Conservation (phyloP, 495 filamentous ascomycete species). For the Copromyces sp. region DNA sequence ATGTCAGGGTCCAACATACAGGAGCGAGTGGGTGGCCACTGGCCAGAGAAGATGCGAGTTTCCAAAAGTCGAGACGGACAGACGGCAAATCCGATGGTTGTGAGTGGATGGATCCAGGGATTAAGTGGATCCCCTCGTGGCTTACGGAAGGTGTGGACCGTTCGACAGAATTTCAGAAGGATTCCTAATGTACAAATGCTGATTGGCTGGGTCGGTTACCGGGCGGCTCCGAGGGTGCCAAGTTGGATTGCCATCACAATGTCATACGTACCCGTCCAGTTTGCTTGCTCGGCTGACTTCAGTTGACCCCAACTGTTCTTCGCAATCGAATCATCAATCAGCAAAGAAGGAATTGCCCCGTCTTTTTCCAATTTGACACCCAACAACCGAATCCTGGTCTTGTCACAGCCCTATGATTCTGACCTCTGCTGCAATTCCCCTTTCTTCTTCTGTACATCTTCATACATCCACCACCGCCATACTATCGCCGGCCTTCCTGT, state of each 20-base stretch:
- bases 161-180: not conserved
- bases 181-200: conserved; percentile 22
- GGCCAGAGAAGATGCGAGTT: not conserved
- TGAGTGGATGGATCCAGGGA: not conserved
- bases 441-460: not conserved
- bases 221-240: conserved; percentile 14
- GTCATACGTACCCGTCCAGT: conserved; percentile 17
- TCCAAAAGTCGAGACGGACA: not conserved
- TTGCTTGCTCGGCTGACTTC: conserved; percentile 10
- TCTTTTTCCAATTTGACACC: not conserved
- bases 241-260: conserved; percentile 23
- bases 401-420: not conserved
- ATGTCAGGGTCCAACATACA: not conserved
- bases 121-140: not conserved
- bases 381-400: not conserved
- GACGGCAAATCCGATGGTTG: not conserved
- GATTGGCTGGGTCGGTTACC: conserved; percentile 33
- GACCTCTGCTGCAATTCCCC: not conserved
- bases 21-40: not conserved
- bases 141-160: not conserved
- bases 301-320: not conserved
- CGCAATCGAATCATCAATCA: not conserved
- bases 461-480: not conserved
- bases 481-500: not conserved
- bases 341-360: not conserved